Base-by-base conservation (phyloP, 257 asterid species). In the Primulina huaijiensis region DNA sequence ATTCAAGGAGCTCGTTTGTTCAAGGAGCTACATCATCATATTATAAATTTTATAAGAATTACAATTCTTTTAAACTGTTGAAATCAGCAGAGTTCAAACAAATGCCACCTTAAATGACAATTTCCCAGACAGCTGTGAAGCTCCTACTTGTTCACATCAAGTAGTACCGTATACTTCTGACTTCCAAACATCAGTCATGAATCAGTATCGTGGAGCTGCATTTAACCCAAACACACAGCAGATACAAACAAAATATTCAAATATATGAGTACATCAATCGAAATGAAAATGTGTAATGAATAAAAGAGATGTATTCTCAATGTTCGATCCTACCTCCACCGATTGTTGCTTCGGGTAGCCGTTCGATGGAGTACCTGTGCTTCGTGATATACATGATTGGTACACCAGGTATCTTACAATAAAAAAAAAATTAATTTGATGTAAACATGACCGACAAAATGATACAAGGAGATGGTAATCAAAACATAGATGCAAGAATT, bases 301-400 rank as follows among this genome's bases (percentile, higher is more conserved):
- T 9, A 46, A 56, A 68, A 12, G 31, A 59, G 37, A 25, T 14
- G 25, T 23, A 23, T 38, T 12, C 6, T 25, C 12, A 43, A 72
- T 19, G 25, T 38, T 65, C 27, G 14, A 62, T 64, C 66, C 34
- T 81, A 93, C 97, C 98, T 82, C 96, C 97, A 10, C 98, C 98
- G 10, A 93, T 80, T 60, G 98, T 90, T 37, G 97, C 99, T 76
- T 93, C 96, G 5, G 97, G 99, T 74, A 93, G 77, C 69, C 97
- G 88, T 76, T 93, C 97, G 38, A 90, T 89, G 59, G 97, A 89
- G 72, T 89, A 93, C 74, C 77, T 75, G 67, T 84, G 99, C 71
- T 82, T 73, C 12, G 96, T 89, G 59, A 94, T 89, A 52, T 89
- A 94, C 99, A 94, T 94, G 71, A 94, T 94, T 7, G 97, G 97